phyloP scores from a whole-genome alignment of 305 asterid genomes.

The Euphrasia arctica region DNA sequence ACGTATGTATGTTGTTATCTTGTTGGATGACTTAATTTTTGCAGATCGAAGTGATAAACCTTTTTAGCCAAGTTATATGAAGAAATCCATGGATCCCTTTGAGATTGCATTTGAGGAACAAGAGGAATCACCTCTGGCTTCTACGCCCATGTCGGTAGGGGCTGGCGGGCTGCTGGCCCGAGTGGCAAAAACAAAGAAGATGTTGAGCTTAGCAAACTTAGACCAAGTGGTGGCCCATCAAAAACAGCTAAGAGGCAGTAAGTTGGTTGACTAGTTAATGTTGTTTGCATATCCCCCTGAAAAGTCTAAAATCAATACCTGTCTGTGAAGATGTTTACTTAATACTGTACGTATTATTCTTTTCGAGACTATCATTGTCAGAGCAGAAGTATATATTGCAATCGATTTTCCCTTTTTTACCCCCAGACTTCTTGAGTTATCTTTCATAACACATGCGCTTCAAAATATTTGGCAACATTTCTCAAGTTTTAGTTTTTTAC shows the following conservation, averaged over 20 bases:
- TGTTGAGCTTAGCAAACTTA: conserved; percentile 71
- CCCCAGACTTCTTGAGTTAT: background rate
- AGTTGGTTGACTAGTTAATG: conserved; percentile 28
- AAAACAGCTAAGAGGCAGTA: conserved; percentile 93
- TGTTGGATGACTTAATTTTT: conserved; percentile 17
- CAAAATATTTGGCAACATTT: background rate
- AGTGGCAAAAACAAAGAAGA: conserved; percentile 69
- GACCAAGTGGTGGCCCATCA: conserved; percentile 72
- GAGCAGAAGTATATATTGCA: background rate
- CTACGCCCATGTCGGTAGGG: conserved; percentile 29
- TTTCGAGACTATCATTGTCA: conserved; percentile 6
- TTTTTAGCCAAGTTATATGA: conserved; percentile 47
- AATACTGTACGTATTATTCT: background rate
- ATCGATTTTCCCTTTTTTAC: background rate
- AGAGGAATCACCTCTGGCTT: conserved; percentile 71
- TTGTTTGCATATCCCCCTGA: no score
- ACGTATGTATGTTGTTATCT: background rate
- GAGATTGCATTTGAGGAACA: conserved; percentile 88
- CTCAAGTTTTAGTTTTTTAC: background rate
- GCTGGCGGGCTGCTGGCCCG: conserved; percentile 45
- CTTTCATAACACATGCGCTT: conserved; percentile 15
- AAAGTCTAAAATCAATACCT: no score
- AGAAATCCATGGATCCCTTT: conserved; percentile 96
- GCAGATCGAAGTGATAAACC: no score
- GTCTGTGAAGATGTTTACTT: background rate